These are phyloP conservation scores for Lipomyces oligophaga DNA, from an alignment of 805 yeast species.

Conservation along the genomic window DNA sequence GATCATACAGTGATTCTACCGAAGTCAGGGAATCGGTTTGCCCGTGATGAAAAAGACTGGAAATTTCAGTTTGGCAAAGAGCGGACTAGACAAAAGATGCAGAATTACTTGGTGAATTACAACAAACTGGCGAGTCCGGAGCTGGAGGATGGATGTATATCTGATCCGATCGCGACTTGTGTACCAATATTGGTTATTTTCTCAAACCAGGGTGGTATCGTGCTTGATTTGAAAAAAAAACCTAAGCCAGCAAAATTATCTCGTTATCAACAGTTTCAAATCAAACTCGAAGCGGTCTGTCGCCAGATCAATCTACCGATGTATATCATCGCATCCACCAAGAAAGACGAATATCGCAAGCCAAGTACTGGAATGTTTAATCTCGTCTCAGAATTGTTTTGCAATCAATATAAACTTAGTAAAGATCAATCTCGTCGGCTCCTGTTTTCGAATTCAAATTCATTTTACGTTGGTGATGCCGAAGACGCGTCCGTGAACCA, in stretches of 20 bases:
- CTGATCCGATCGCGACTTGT: no score
- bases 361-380: slow-evolving; percentile 80
- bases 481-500: slow-evolving; percentile 80
- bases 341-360: slow-evolving; percentile 46
- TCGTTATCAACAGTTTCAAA: slow-evolving; percentile 54
- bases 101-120: slow-evolving; percentile 7
- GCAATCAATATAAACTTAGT: no score
- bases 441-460: no score
- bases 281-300: slow-evolving; percentile 40
- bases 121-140: slow-evolving; percentile 8
- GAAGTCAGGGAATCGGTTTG: slow-evolving; percentile 57
- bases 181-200: slow-evolving; percentile 67
- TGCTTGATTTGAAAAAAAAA: slow-evolving; percentile 39
- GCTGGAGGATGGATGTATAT: slow-evolving; percentile 21
- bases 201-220: slow-evolving; percentile 78
- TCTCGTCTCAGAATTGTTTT: slow-evolving; percentile 42
- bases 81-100: slow-evolving; percentile 4
- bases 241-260: slow-evolving; percentile 34
- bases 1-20: slow-evolving; percentile 76
- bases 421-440: no score
- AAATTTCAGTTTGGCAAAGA: slow-evolving; percentile 35
- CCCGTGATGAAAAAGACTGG: slow-evolving; percentile 71
- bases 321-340: slow-evolving; percentile 29
- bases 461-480: slow-evolving; percentile 91
- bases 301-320: slow-evolving; percentile 17